Percentiles rank a stretch among this genome's conserved stretches.
Conservation (phyloP, 2,329 filamentous ascomycete genomes). For the Bipolaris gigantea region DNA sequence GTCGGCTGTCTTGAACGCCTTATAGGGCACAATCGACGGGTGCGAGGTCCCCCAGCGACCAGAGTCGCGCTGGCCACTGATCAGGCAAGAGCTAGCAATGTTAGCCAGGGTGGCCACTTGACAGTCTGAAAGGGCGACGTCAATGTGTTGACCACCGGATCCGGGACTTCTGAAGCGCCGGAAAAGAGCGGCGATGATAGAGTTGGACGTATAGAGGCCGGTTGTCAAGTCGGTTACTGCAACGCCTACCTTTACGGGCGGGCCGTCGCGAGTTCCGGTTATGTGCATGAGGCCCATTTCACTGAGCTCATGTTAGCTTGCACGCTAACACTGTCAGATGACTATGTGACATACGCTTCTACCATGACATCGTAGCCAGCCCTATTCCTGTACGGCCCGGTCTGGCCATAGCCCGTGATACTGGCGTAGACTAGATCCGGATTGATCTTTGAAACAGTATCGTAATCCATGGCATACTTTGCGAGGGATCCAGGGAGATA, state of each 20-base stretch:
- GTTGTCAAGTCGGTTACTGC: constrained; percentile 96
- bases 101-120: constrained; percentile 95
- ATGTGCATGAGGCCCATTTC: constrained; percentile 99
- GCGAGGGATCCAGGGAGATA: constrained; percentile 87
- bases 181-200: constrained; percentile 92
- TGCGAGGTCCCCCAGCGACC: constrained; percentile 97
- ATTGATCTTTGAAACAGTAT: constrained; percentile 77
- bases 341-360: constrained; percentile 63
- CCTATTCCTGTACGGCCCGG: constrained; percentile 81
- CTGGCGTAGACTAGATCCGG: constrained; percentile 89
- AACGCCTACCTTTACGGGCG: constrained; percentile 95
- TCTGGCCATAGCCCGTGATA: constrained; percentile 96
- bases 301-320: constrained; percentile 32
- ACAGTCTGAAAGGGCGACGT: constrained; percentile 88
- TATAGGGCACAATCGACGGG: constrained; percentile 97
- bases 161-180: constrained; percentile 69
- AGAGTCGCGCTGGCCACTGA: constrained; percentile 83
- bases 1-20: constrained; percentile 70
- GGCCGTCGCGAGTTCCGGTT: constrained; percentile 82
- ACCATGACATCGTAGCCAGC: constrained; percentile 99
- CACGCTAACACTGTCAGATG: no score
- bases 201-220: constrained; percentile 91
- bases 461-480: constrained; percentile 91
- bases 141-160: constrained; percentile 80
- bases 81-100: constrained; percentile 86